Evolutionary conservation across 139 green algal species (phyloP), one percentile per base, ranked within the genome.

Genomic region (Chlamydomonas eustigma): DNA sequence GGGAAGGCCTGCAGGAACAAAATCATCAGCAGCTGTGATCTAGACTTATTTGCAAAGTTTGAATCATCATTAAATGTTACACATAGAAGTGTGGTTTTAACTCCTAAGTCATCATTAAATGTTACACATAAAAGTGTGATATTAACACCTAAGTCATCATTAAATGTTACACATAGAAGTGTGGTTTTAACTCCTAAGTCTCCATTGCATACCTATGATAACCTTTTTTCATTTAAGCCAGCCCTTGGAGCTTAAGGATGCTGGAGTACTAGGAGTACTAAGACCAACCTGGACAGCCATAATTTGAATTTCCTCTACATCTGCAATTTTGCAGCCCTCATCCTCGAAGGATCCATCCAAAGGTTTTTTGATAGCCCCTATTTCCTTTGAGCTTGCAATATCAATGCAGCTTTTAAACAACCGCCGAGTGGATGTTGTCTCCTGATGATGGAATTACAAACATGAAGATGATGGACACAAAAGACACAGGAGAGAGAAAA

Each of bases 331-430:
- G 38, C 64, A 5, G 3, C 50, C 78, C 1, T 74, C 78, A 2
- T n/a, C 38, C 37, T 83, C 78, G 63, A 83, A 76, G 2, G 51
- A 8, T 3, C 77, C 78, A 8, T 79, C 67, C 78, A 83, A 30
- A 2, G 73, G 72, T 28, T 39, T 63, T 73, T 79, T 83, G 5
- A 79, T 39, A 0, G 39, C 65, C 0, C 35, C 2, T 4, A 83
- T 33, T 4, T 73, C 25, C 32, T 39, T 31, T 18, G 38, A 31
- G 1, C 44, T 25, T 2, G 78, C 78, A 51, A 83, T 76, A 37
- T 83, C 78, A 2, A 52, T 22, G 34, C 78, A 83, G 73, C 74
- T 83, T 35, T 79, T 67, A 37, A 83, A 68, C 73, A 83, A 51
- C 22, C 78, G 78, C 24, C 78, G 65, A 37, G 67, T 79, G 37